Base-by-base conservation (phyloP, 2,329 filamentous ascomycete genomes). In the Mycosphaerella arachidis region DNA sequence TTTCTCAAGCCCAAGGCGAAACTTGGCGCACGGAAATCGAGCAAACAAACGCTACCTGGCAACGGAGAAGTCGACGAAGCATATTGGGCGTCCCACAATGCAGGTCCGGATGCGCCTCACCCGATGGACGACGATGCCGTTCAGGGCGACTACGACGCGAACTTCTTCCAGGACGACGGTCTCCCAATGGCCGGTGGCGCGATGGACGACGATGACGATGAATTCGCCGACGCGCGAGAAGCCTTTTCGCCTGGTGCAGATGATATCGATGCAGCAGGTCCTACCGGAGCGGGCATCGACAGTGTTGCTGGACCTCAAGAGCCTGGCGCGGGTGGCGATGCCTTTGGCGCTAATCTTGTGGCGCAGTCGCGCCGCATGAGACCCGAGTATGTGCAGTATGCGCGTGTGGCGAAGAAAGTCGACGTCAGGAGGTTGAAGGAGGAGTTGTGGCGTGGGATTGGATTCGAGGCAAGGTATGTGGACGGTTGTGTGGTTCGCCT, bases 1-100 rank as follows among this genome's bases (percentile, higher is more conserved):
- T 99, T 97, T 82, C 82, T 97, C 30, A 99, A 99, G 74, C 94
- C 94, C 30, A 96, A 92, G 73, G 91, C 92, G 10, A 88, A 89
- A 46, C 84, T 97, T 75, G 86, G 89, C 48, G 84, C 86, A 59
- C 84, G 86, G 52, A 86, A 82, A 63, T 77, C 80, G 48, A 76
- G 56, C 63, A 67, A 55, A 80, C 65, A 55, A 57, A 78, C 51
- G 18, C 45, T 48, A 1, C 84, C 37, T 77, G 8, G 84, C 83
- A 84, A 87, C 61, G 89, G 86, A 45, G 90, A 96, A 61, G 90
- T 97, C 80, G 91, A 97, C 71, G 93, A 97, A 76, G 92, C 90
- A 20, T 97, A 96, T 78, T 99, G 94, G 92, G 94, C 94, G 5
- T 45, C 86, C 82, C 76, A 89, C 84, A 68, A 69, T 30, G 62